These are phyloP conservation scores for Vigna nakashimae DNA, from an alignment of 306 rosid genomes.

Conservation along the genomic window DNA sequence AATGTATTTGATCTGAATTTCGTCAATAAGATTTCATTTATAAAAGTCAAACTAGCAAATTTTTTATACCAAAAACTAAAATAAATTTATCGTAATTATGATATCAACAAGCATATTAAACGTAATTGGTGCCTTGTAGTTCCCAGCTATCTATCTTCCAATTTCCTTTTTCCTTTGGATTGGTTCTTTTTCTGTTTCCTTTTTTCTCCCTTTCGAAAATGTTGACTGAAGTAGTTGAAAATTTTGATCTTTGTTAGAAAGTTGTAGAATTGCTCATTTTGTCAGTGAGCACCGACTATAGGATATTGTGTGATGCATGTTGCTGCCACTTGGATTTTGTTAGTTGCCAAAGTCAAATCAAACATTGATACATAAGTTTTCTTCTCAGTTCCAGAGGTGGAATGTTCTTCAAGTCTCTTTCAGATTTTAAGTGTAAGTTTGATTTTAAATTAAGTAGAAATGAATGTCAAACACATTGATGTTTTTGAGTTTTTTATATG, in stretches of 20 bases:
- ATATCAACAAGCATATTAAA: background rate
- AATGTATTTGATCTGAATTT: too few relatives aligned
- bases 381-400: background rate
- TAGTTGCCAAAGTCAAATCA: constrained; percentile 31
- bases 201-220: background rate
- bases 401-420: constrained; percentile 10
- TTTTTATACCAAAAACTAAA: too few relatives aligned
- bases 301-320: background rate
- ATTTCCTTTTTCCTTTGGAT: background rate
- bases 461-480: too few relatives aligned
- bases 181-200: background rate
- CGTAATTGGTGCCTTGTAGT: background rate
- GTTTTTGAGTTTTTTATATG: too few relatives aligned
- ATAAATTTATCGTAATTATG: too few relatives aligned
- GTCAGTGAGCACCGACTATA: constrained; percentile 28
- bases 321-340: background rate
- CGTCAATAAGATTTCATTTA: too few relatives aligned
- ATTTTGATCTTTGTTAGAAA: background rate
- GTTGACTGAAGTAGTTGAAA: constrained; percentile 6
- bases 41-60: background rate
- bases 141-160: background rate
- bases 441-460: too few relatives aligned
- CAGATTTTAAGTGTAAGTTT: too few relatives aligned
- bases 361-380: background rate
- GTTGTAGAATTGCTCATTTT: background rate